Evolutionary conservation across 176 grass and related monocot species (phyloP).

Genomic region (Rhynchospora breviuscula): DNA sequence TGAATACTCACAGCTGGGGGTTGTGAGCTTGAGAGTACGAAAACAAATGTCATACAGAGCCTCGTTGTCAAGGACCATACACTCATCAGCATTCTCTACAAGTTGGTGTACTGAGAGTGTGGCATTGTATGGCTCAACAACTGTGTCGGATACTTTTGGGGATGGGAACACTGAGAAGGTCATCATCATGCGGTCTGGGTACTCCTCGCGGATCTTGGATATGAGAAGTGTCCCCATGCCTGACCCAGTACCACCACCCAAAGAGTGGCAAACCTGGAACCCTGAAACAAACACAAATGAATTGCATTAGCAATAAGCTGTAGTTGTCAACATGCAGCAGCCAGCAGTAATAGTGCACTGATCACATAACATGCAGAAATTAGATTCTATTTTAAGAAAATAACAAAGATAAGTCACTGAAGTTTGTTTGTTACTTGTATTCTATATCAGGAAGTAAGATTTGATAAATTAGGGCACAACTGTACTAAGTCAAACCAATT

Average conservation of each 20-base stretch:
- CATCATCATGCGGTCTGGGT: conserved; percentile 74
- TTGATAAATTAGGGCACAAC: not conserved
- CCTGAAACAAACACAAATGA: conserved; percentile 28
- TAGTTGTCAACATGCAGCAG: not conserved
- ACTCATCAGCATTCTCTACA: conserved; percentile 74
- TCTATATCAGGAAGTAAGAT: not conserved
- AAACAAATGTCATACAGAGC: conserved; percentile 75
- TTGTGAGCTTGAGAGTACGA: conserved; percentile 59
- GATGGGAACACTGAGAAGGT: conserved; percentile 71
- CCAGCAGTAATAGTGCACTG: not conserved
- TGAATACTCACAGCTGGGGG: conserved; percentile 43
- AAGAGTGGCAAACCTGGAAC: conserved; percentile 64
- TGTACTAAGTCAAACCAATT: not conserved
- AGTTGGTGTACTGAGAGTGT: conserved; percentile 70
- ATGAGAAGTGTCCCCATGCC: conserved; percentile 89
- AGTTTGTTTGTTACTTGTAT: not conserved
- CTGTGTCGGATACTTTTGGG: conserved; percentile 69
- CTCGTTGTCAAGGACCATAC: conserved; percentile 80
- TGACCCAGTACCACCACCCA: conserved; percentile 52
- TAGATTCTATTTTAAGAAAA: not conserved
- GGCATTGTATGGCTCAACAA: conserved; percentile 76
- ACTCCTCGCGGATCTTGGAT: conserved; percentile 70
- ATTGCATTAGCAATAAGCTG: not conserved
- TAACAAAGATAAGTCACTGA: not conserved
- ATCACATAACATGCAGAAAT: not conserved